Evolutionary conservation across 257 asterid genomes (phyloP), one percentile per base, ranked within the genome.

Genomic region (Nicotiana paniculata): DNA sequence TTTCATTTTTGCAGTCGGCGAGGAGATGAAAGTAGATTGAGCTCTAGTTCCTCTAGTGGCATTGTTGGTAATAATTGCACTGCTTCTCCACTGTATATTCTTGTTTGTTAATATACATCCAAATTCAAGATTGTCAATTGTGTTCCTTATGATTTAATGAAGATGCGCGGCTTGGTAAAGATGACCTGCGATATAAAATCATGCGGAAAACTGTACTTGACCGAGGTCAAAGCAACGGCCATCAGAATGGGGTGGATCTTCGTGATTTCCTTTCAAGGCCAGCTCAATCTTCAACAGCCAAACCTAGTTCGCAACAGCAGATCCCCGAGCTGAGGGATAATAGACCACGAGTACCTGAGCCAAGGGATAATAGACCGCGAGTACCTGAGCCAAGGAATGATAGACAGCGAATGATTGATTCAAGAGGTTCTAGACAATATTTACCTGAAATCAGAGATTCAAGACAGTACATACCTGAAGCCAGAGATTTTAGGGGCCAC

Each of bases 231-330:
- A 91, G 74, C 69, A 66, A 64, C 69, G 86, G 85, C 86, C 89
- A 85, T 26, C 91, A 84, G 87, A 86, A 82, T 86, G 90, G 86
- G 18, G 69, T 83, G 81, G 99, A 96, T 86, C 98, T 96, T 62
- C 93, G 98, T 65, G 90, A 87, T 84, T 83, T 93, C 77, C 89
- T 96, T 39, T 96, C 98, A 39, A 90, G 99, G 90, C 98, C 97
- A 24, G 91, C 98, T 77, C 91, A 91, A 85, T 88, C 97, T 83
- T 89, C 97, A 77, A 83, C 90, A 17, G 86, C 83, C 66, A 90
- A 83, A 80, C 51, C 84, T 57, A 77, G 89, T 84, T 69, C 86
- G 72, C 85, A 80, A 63, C 86, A 83, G 76, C 85, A 81, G 81
- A 69, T 85, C 84, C 85, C 94, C 77, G 85, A 82, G 58, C 75